Base-by-base conservation (phyloP, 495 filamentous ascomycete genomes). In the Friedmanniomyces simplex region DNA sequence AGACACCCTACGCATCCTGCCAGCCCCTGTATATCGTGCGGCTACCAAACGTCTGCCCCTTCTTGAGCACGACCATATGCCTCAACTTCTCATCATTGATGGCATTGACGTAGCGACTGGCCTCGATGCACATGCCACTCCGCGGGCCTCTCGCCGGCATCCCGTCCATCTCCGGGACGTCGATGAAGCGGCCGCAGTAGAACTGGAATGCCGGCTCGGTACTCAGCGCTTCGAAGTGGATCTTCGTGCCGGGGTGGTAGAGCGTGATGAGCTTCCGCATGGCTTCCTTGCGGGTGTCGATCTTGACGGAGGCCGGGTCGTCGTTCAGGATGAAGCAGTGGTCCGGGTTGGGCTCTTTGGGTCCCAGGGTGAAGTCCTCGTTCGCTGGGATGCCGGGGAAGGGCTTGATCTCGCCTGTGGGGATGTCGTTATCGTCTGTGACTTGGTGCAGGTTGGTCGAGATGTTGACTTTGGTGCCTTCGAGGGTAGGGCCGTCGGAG, bases 151-250 rank as follows among this genome's bases (percentile, higher is more conserved):
- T 79, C 0, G 82, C 78, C 0, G 85, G 80, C 14, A 80, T 66
- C 0, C 82, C 84, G 14, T 78, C 82, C 13, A 86, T 80, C 39
- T 76, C 81, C 0, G 83, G 85, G n/a, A 93, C 82, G 61, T 90
- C 74, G 61, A 93, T 87, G 63, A 81, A 82, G 64, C 87, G 85
- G 46, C 90, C 93, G 0, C 88, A 94, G 73, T 96, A 96, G 73
- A 94, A 94, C 69, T 96, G 91, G 79, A 95, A 96, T 0, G 91
- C 89, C 0, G 93, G 93, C 72, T 96, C 91, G 0, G 90, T 96
- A 72, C 85, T 90, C 63, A 81, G 72, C 10, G 94, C 83, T 62
- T 95, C 87, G 21, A 96, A 81, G 64, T 94, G 82, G 59, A 96
- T 74, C 46, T 81, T 80, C 20, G 83, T 82, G 5, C 72, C 74